Percentiles rank a stretch among this genome's conserved stretches.
Conservation (phyloP, 169 alveolate genomes). For the Besnoitia besnoiti region DNA sequence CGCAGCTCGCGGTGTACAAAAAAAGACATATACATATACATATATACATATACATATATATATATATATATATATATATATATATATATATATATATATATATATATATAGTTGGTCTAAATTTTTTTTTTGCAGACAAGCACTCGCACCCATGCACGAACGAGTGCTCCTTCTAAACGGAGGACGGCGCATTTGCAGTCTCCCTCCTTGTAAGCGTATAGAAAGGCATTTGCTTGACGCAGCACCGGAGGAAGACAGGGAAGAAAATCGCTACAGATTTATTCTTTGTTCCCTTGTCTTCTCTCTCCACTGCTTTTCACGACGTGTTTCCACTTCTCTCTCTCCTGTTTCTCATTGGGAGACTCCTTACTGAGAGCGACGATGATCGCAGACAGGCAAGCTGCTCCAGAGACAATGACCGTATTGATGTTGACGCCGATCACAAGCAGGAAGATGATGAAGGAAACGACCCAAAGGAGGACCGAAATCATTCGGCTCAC, state of each 20-base stretch:
- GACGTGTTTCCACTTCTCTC: no score
- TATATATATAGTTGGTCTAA: no score
- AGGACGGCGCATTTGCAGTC: no score
- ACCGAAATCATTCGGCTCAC: conserved; percentile 53
- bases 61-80: conserved; percentile 7
- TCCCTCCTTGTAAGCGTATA: no score
- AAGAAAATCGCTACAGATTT: no score
- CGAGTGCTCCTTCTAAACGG: no score
- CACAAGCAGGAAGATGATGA: conserved; percentile 54
- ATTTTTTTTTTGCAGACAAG: not conserved
- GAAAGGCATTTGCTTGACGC: no score
- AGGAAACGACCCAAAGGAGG: conserved; percentile 42
- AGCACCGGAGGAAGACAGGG: no score
- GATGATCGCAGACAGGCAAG: conserved; percentile 43
- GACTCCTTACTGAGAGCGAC: conserved; percentile 54
- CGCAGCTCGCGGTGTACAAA: not conserved
- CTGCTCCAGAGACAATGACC: conserved; percentile 63
- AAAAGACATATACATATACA: not conserved
- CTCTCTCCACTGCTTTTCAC: no score
- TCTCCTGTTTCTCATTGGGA: no score
- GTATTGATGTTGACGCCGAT: conserved; percentile 62
- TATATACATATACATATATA: not conserved
- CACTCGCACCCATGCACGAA: not conserved
- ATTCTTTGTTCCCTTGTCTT: no score
- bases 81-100: not conserved